Base-by-base conservation (phyloP, 2,329 filamentous ascomycete species). In the Aspergillus sp. region DNA sequence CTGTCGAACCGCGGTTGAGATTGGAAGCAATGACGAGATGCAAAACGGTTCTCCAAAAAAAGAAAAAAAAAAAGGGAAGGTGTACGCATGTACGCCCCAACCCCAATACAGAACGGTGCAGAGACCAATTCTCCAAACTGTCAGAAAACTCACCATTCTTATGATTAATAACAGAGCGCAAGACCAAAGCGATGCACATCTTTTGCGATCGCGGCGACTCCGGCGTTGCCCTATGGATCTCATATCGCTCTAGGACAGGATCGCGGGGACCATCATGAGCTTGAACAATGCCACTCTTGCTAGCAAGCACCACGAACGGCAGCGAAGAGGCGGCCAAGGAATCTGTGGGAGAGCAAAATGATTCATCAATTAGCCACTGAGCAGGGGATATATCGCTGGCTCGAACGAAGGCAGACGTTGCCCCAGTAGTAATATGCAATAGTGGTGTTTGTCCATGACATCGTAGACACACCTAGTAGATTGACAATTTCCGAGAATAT, bases 241-340 rank as follows among this genome's bases (percentile, higher is more conserved):
- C 80, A 51, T 91, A 77, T 56, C 81, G 85, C 10, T 84, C 77
- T 49, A 84, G 78, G 79, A 81, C 75, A 9, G 84, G 79, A 59
- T 91, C 82, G 47, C 94, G 75, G 61, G 88, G 79, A 60, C 85
- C 82, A 49, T 81, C 73, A 48, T 79, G 77, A 52, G 83, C 79
- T 42, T 84, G 82, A 43, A 82, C 5, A 26, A 27, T 79, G 65
- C 96, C 91, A 72, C 88, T 94, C 74, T 96, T 96, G 66, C 84
- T 91, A 46, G 88, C 88, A 44, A 94, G 86, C 38, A 96, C 78
- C 52, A 91, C 77, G 45, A 85, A 85, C 6, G 90, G 88, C 35
- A 94, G 70, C 27, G 78, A 77, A 12, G 85, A 82, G 57, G 83
- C 85, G 48, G 81, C 79, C 44, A 94, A 75, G 38, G 84, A 83